phyloP scores from a whole-genome alignment of 2,329 filamentous ascomycete species.

The Rasamsonia emersonii region DNA sequence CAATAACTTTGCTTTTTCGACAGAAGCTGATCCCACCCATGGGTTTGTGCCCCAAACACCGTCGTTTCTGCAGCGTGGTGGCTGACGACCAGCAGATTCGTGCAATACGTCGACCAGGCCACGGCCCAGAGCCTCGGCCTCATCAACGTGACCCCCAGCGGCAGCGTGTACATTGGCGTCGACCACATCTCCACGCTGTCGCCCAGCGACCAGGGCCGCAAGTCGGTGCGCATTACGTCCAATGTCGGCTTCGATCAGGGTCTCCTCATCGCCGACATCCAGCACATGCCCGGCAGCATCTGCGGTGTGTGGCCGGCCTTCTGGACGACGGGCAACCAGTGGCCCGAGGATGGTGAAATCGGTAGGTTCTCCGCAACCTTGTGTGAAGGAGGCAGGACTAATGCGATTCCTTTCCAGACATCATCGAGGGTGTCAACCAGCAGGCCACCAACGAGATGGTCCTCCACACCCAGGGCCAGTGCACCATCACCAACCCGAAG shows the following conservation, averaged over 20 bases:
- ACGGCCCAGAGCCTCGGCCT: conserved; percentile 29
- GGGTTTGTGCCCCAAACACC: conserved; percentile 27
- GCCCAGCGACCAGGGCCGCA: conserved; percentile 30
- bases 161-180: conserved; percentile 37
- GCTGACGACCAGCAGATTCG: conserved; percentile 13
- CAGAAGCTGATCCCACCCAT: conserved; percentile 38
- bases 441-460: conserved; percentile 38
- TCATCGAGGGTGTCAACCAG: conserved; percentile 45
- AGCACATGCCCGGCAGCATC: conserved; percentile 39
- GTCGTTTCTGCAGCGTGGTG: neutral
- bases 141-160: conserved; percentile 24
- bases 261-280: conserved; percentile 40
- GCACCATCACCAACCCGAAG: conserved; percentile 32
- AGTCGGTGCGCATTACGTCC: conserved; percentile 37
- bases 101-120: conserved; percentile 39
- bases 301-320: conserved; percentile 47
- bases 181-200: conserved; percentile 30
- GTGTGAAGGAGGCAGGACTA: neutral
- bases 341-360: conserved; percentile 40
- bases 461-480: conserved; percentile 40
- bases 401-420: conserved; percentile 18
- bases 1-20: conserved; percentile 42
- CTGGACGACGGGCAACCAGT: conserved; percentile 35
- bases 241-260: conserved; percentile 38
- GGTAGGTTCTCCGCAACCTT: conserved; percentile 11